These are phyloP conservation scores for Sugiyamaella neomexicana DNA, from an alignment of 1,139 yeast species.

Conservation along the genomic window DNA sequence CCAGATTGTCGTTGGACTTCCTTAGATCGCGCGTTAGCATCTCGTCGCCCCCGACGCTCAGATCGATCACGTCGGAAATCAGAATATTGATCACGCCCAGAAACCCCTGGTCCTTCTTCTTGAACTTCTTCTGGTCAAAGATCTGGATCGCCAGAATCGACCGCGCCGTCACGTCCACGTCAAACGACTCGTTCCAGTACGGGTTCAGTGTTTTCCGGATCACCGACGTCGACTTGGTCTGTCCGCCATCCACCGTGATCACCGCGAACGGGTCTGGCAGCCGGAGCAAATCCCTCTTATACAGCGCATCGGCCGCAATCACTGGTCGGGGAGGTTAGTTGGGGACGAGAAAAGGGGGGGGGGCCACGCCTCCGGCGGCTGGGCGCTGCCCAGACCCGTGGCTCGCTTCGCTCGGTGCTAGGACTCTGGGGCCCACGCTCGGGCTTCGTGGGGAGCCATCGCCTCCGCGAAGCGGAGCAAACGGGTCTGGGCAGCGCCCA, in stretches of 20 bases:
- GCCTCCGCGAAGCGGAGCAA: background rate
- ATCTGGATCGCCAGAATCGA: conserved; percentile 90
- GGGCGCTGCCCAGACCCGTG: conserved; percentile 16
- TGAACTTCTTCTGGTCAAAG: conserved; percentile 94
- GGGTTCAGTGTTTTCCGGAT: conserved; percentile 94
- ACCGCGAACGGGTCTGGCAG: conserved; percentile 97
- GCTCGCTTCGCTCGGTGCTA: conserved; percentile 1
- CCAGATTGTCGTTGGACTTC: conserved; percentile 85
- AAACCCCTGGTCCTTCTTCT: conserved; percentile 98
- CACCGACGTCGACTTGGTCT: conserved; percentile 91
- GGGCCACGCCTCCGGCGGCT: conserved; percentile 15
- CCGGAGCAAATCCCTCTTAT: conserved; percentile 91
- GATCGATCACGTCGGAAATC: conserved; percentile 84
- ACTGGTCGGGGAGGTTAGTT: conserved; percentile 40
- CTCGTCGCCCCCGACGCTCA: conserved; percentile 60
- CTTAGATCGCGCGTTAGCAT: conserved; percentile 91
- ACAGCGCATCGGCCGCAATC: conserved; percentile 94
- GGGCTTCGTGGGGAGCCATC: too few species aligned
- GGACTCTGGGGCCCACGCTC: too few species aligned
- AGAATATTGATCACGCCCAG: conserved; percentile 92
- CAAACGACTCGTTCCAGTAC: conserved; percentile 93
- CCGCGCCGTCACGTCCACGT: conserved; percentile 74
- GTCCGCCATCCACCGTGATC: conserved; percentile 93
- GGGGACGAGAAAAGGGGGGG: background rate
- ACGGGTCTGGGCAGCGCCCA: background rate